Evolutionary conservation across 2,329 filamentous ascomycete genomes (phyloP).

Genomic region (Aspergillus pseudotamarii): DNA sequence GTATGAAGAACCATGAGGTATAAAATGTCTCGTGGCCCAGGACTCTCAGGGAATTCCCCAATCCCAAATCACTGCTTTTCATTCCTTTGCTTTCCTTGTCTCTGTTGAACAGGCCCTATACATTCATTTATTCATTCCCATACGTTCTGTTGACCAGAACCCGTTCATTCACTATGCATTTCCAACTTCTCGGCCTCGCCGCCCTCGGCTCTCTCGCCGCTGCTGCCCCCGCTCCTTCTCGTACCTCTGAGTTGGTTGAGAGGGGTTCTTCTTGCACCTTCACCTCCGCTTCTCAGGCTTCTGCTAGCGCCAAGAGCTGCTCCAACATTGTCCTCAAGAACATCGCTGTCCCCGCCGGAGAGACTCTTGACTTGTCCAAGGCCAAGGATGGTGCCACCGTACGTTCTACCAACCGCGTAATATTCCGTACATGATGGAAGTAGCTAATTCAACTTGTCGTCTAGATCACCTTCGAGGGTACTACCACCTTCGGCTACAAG

Average conservation of each 20-base stretch:
- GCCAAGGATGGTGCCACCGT: constrained; percentile 55
- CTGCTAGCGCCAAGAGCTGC: constrained; percentile 55
- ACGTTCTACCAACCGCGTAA: constrained; percentile 7
- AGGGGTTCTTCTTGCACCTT: constrained; percentile 56
- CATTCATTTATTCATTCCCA: constrained; percentile 2
- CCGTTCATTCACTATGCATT: constrained; percentile 23
- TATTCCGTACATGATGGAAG: background rate
- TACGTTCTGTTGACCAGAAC: constrained; percentile 21
- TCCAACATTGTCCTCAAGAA: constrained; percentile 56
- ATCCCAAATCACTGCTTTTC: constrained; percentile 9
- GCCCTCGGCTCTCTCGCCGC: constrained; percentile 23
- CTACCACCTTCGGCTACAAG: constrained; percentile 66
- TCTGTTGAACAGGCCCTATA: constrained; percentile 26
- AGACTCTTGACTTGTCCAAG: constrained; percentile 60
- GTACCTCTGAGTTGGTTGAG: constrained; percentile 27
- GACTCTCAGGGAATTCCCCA: background rate
- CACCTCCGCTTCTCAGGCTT: constrained; percentile 53
- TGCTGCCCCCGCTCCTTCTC: constrained; percentile 27
- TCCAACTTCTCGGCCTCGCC: constrained; percentile 23
- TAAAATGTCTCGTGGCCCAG: background rate
- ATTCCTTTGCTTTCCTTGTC: constrained; percentile 15
- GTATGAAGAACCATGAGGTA: background rate
- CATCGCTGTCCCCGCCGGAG: constrained; percentile 60
- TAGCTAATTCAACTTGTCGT: background rate
- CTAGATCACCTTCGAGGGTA: constrained; percentile 64